These are phyloP conservation scores for Candida berthetii DNA, from an alignment of 805 yeast species.

Conservation along the genomic window DNA sequence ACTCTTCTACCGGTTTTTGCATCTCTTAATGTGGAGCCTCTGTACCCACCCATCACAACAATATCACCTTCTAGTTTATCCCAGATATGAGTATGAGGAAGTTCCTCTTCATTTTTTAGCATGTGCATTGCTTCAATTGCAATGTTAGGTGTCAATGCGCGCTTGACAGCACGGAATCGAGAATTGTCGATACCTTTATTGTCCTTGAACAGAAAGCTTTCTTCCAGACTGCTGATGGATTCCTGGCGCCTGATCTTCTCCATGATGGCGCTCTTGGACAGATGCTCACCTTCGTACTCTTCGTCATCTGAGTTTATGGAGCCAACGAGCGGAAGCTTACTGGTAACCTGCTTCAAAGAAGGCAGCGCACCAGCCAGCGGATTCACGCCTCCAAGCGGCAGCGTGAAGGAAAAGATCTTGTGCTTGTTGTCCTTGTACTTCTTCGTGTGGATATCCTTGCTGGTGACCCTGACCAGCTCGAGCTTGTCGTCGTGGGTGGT, in stretches of 20 bases:
- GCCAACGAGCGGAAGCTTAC: slow-evolving; percentile 14
- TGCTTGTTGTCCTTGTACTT: slow-evolving; percentile 17
- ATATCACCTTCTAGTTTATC: slow-evolving; percentile 70
- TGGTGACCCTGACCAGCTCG: slow-evolving; percentile 10
- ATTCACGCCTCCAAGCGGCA: slow-evolving; percentile 30
- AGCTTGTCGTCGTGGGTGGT: slow-evolving; percentile 4
- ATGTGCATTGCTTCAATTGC: slow-evolving; percentile 15
- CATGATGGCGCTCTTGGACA: slow-evolving; percentile 20
- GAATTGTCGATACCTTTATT: slow-evolving; percentile 56
- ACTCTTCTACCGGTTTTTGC: slow-evolving; percentile 54
- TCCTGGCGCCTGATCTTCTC: slow-evolving; percentile 40
- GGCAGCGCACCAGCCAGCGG: slow-evolving; percentile 16
- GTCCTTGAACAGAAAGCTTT: slow-evolving; percentile 48
- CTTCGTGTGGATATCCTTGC: slow-evolving; percentile 11
- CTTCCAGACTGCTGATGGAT: slow-evolving; percentile 56
- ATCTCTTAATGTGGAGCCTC: slow-evolving; percentile 77
- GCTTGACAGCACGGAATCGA: slow-evolving; percentile 62
- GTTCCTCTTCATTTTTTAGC: slow-evolving; percentile 10
- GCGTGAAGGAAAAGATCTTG: slow-evolving; percentile 27
- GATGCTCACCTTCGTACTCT: slow-evolving; percentile 3
- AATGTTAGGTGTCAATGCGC: slow-evolving; percentile 48
- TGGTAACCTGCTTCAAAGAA: slow-evolving; percentile 11
- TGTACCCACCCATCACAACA: slow-evolving; percentile 78
- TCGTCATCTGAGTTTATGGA: slow-evolving; percentile 4
- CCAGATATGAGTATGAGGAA: slow-evolving; percentile 36